Conservation (phyloP, 805 yeast species). For the Cyberlindnera galapagoensis region DNA sequence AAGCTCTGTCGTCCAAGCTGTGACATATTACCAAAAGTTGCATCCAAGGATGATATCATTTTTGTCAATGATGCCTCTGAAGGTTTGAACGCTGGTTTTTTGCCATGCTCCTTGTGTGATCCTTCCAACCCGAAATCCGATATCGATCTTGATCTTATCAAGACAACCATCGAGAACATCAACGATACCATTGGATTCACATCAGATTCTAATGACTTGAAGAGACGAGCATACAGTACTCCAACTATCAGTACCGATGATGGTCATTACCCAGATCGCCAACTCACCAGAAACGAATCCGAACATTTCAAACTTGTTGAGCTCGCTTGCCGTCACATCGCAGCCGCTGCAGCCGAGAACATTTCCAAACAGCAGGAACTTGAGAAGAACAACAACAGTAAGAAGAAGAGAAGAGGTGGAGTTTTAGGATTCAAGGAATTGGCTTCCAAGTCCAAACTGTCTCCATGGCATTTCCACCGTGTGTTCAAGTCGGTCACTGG, state of each 20-base stretch:
- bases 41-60: conserved; percentile 32
- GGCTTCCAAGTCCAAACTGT: conserved; percentile 74
- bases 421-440: conserved; percentile 80
- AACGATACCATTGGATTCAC: conserved; percentile 52
- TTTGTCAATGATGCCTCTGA: conserved; percentile 36
- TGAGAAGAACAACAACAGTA: conserved; percentile 17
- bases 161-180: conserved; percentile 47
- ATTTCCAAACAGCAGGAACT: conserved; percentile 22
- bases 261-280: conserved; percentile 16
- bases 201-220: conserved; percentile 16
- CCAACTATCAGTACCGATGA: conserved; percentile 15
- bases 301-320: conserved; percentile 67
- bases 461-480: conserved; percentile 92
- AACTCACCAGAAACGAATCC: conserved; percentile 49
- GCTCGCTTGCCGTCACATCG: conserved; percentile 78
- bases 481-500: conserved; percentile 85
- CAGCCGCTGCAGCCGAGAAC: conserved; percentile 63
- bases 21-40: conserved; percentile 39
- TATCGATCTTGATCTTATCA: conserved; percentile 24
- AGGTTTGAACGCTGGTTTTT: conserved; percentile 40
- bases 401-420: conserved; percentile 66
- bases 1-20: conserved; percentile 67
- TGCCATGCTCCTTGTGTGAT: conserved; percentile 49
- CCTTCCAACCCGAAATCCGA: conserved; percentile 32
- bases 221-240: conserved; percentile 20